Evolutionary conservation across 2,329 filamentous ascomycete genomes (phyloP).

Genomic region (Xylaria polymorpha): DNA sequence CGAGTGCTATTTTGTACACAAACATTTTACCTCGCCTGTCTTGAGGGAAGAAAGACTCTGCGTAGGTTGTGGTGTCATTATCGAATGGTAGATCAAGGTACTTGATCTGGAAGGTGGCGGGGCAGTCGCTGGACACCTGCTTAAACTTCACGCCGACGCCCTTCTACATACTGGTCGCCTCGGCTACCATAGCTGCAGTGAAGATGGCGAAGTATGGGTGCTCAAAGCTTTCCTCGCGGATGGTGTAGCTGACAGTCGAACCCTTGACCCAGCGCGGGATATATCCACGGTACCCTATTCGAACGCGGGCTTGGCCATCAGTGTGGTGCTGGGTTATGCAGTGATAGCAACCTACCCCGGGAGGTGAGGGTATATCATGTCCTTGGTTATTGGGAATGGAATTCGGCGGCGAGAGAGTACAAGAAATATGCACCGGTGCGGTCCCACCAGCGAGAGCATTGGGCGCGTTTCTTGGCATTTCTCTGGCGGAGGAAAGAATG

Average conservation of each 20-base stretch:
- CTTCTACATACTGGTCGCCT: not conserved
- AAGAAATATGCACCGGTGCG: no score
- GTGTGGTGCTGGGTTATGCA: not conserved
- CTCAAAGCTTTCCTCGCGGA: not conserved
- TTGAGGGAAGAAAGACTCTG: not conserved
- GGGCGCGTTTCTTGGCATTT: no score
- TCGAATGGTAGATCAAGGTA: not conserved
- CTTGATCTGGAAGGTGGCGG: not conserved
- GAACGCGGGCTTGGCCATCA: not conserved
- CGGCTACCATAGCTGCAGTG: not conserved
- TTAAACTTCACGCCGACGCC: not conserved
- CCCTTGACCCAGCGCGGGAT: not conserved
- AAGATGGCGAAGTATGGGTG: not conserved
- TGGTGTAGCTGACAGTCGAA: not conserved
- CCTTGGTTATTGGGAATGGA: not conserved
- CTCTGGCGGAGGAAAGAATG: not conserved
- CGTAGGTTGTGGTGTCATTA: not conserved
- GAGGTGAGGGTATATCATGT: not conserved
- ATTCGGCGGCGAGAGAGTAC: not conserved
- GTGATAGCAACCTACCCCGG: not conserved
- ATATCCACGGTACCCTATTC: not conserved
- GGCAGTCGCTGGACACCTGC: not conserved
- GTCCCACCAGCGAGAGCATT: no score
- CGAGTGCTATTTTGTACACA: not conserved
- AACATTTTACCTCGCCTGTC: not conserved